Conservation (phyloP, 176 grass and related monocot genomes). For the Bonia amplexicaulis region DNA sequence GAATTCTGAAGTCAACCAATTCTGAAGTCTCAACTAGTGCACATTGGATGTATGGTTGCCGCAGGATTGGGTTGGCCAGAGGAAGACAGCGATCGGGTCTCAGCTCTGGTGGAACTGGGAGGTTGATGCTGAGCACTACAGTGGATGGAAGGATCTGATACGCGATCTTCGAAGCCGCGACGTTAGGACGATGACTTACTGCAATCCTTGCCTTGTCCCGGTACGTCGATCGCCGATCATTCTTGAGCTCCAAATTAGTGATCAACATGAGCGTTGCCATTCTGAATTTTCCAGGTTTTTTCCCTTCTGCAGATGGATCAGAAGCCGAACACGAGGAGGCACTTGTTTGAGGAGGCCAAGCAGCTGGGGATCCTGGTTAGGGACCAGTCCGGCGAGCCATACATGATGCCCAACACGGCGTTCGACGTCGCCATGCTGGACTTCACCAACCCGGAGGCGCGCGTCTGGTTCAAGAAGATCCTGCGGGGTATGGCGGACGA, state of each 20-base stretch:
- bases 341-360: constrained; percentile 78
- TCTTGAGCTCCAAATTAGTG: background rate
- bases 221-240: constrained; percentile 16
- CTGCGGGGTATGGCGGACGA: constrained; percentile 57
- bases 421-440: constrained; percentile 95
- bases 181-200: constrained; percentile 75
- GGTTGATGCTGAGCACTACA: constrained; percentile 53
- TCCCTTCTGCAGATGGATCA: constrained; percentile 37
- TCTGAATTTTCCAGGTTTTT: background rate
- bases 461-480: constrained; percentile 76
- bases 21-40: background rate
- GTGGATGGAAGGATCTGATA: constrained; percentile 67
- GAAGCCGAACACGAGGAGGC: constrained; percentile 51
- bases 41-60: background rate
- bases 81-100: constrained; percentile 80
- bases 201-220: constrained; percentile 84
- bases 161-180: constrained; percentile 42
- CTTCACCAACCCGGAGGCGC: constrained; percentile 69
- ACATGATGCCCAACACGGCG: constrained; percentile 90
- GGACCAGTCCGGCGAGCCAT: constrained; percentile 61
- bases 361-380: constrained; percentile 56
- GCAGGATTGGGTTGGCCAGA: constrained; percentile 95
- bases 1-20: background rate
- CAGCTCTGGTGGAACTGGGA: constrained; percentile 99
- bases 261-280: background rate